Evolutionary conservation across 2,329 filamentous ascomycete species (phyloP), one percentile per base, ranked within the genome.

Genomic region (Alternaria sp.): DNA sequence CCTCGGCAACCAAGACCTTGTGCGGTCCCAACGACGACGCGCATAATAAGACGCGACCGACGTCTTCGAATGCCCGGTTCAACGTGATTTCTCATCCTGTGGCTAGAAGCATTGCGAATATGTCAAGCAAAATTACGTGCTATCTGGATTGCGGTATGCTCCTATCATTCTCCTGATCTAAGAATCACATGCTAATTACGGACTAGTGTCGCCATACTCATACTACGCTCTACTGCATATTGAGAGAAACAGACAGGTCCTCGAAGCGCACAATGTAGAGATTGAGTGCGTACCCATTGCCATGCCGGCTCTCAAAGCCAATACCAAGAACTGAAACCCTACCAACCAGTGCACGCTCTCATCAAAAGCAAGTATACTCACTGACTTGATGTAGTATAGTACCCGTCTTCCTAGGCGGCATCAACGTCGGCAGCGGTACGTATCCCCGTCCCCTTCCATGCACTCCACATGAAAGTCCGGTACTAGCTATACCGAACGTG

Each of bases 81-180:
- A 36, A n/a, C 20, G 20, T 56, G 61, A 59, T 63, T 67, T 63
- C 61, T 65, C 56, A 64, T 65, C 55, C 41, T 42, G 32, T 42
- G 41, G 9, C n/a, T 32, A 51, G n/a, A 26, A 36, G 22, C 8
- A 59, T 57, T 38, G 39, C 60, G 41, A 73, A 47, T 4, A 90
- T 91, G 88, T 81, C 81, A 20, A 83, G 85, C 54, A 84, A 84
- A 57, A 90, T 92, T 66, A 87, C 89, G 63, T 85, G 84, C 60
- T 91, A 90, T 71, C 64, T 91, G 56, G 89, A 92, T 77, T 85
- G 89, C 71, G 86, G 89, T 90, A 78, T 62, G 82, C 69, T n/a
- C 18, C 38, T 5, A 20, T n/a, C 54, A 4, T 54, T 12, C 9
- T 9, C 26, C n/a, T 38, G n/a, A 14, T 30, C 11, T 2, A 36